Conservation (phyloP, 169 alveolate genomes). For the Plasmodium relictum region DNA sequence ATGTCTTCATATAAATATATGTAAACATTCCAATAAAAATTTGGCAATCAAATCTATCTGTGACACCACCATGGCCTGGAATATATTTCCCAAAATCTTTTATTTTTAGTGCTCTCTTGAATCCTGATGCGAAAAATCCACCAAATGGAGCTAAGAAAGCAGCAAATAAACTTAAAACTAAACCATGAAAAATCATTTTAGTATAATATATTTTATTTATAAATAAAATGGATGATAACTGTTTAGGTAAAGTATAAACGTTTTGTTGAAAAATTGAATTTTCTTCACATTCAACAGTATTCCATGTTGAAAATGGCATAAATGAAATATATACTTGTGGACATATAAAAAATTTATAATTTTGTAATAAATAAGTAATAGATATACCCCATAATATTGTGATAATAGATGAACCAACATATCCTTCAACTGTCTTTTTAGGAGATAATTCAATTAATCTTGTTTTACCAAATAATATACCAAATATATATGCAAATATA, state of each 20-base stretch:
- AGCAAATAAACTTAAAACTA: conserved; percentile 96
- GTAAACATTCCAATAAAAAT: conserved; percentile 92
- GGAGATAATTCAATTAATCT: conserved; percentile 96
- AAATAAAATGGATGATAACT: conserved; percentile 45
- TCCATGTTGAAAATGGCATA: conserved; percentile 88
- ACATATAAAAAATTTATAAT: conserved; percentile 89
- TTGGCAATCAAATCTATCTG: conserved; percentile 99
- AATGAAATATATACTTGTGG: conserved; percentile 90
- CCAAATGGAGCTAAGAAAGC: conserved; percentile 99
- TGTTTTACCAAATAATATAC: conserved; percentile 95
- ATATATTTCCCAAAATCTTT: conserved; percentile 98
- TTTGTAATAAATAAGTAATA: conserved; percentile 82
- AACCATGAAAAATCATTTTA: conserved; percentile 91
- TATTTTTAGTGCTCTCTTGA: conserved; percentile 97
- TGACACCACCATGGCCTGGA: conserved; percentile 99
- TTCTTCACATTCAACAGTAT: conserved; percentile 77
- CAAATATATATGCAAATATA: conserved; percentile 96
- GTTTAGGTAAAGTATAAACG: conserved; percentile 54
- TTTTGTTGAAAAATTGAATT: conserved; percentile 78
- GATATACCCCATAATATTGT: conserved; percentile 87
- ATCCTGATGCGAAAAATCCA: conserved; percentile 99
- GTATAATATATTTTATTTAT: conserved; percentile 64
- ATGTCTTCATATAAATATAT: conserved; percentile 86
- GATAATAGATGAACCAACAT: conserved; percentile 92
- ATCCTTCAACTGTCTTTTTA: conserved; percentile 99